phyloP scores from a whole-genome alignment of 2,329 filamentous ascomycete species.

The Aspergillus arachidicola region DNA sequence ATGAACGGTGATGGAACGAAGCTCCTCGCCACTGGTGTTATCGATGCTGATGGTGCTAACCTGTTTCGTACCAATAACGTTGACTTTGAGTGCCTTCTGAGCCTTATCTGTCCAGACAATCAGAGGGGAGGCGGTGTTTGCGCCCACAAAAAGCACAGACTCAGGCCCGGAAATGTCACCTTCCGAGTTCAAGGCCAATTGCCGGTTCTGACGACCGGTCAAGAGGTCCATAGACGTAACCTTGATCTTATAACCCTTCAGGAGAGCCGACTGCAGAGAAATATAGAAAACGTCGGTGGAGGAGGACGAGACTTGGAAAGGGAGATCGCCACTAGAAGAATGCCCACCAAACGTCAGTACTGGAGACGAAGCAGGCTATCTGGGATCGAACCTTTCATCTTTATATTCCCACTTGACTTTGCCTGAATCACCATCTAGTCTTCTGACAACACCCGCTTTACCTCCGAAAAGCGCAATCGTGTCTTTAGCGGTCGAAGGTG shows the following conservation, averaged over 20 bases:
- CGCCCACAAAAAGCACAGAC: conserved; percentile 43
- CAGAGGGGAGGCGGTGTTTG: conserved; percentile 45
- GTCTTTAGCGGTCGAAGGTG: conserved; percentile 56
- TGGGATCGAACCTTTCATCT: conserved; percentile 56
- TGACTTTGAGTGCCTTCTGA: conserved; percentile 48
- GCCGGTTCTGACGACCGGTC: conserved; percentile 71
- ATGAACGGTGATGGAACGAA: conserved; percentile 67
- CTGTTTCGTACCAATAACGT: conserved; percentile 47
- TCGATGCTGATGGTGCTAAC: conserved; percentile 42
- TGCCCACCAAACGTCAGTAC: conserved; percentile 24
- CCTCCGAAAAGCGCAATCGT: conserved; percentile 68
- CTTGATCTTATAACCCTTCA: conserved; percentile 74
- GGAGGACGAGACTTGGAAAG: conserved; percentile 74
- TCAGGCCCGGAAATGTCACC: conserved; percentile 61
- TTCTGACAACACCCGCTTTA: conserved; percentile 61
- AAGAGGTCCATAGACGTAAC: conserved; percentile 72
- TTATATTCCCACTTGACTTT: conserved; percentile 76
- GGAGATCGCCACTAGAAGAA: conserved; percentile 61
- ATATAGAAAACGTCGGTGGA: conserved; percentile 73
- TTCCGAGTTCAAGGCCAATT: conserved; percentile 73
- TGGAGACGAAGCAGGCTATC: background rate
- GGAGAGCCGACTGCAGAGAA: conserved; percentile 66
- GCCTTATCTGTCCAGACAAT: conserved; percentile 50
- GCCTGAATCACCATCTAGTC: conserved; percentile 73
- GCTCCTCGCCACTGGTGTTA: conserved; percentile 42